Percentiles rank a stretch among this genome's conserved stretches.
Evolutionary conservation across 129 eudicot genomes (phyloP).

Genomic region (Tanacetum coccineum): DNA sequence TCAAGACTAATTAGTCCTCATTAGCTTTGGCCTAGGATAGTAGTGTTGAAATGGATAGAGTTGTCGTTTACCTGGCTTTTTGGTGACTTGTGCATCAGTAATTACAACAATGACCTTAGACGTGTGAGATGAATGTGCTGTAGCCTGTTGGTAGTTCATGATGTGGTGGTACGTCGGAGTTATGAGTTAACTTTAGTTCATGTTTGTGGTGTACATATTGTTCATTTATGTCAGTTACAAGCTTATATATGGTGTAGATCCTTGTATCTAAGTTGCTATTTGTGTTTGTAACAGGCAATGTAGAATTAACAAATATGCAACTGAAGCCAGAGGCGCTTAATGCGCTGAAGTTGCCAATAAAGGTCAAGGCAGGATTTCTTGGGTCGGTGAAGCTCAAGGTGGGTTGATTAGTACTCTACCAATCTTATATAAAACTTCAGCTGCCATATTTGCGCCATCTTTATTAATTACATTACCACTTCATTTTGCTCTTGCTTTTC

Average conservation of each 20-base stretch:
- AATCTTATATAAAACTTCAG: neutral
- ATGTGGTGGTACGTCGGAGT: slow-evolving; percentile 14
- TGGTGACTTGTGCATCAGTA: too few species aligned
- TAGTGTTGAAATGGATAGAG: slow-evolving; percentile 11
- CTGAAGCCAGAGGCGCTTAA: slow-evolving; percentile 98
- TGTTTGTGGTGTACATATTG: neutral
- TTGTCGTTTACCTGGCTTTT: too few species aligned
- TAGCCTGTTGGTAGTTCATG: too few species aligned
- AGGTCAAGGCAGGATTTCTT: slow-evolving; percentile 99
- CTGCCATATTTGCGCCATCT: slow-evolving; percentile 4
- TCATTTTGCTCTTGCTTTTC: neutral
- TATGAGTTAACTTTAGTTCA: neutral
- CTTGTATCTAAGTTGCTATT: slow-evolving; percentile 14
- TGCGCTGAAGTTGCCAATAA: slow-evolving; percentile 90
- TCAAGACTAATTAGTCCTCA: neutral
- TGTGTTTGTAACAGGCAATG: slow-evolving; percentile 65
- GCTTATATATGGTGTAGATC: slow-evolving; percentile 6
- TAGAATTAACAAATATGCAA: slow-evolving; percentile 94
- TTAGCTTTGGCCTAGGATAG: slow-evolving; percentile 10
- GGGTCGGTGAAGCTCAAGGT: slow-evolving; percentile 98
- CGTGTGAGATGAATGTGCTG: too few species aligned
- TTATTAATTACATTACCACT: neutral
- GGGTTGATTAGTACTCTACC: slow-evolving; percentile 26
- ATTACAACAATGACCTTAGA: too few species aligned
- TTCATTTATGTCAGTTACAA: slow-evolving; percentile 1